Conservation (phyloP, 2,329 filamentous ascomycete species). For the Waltergamsia citrina region DNA sequence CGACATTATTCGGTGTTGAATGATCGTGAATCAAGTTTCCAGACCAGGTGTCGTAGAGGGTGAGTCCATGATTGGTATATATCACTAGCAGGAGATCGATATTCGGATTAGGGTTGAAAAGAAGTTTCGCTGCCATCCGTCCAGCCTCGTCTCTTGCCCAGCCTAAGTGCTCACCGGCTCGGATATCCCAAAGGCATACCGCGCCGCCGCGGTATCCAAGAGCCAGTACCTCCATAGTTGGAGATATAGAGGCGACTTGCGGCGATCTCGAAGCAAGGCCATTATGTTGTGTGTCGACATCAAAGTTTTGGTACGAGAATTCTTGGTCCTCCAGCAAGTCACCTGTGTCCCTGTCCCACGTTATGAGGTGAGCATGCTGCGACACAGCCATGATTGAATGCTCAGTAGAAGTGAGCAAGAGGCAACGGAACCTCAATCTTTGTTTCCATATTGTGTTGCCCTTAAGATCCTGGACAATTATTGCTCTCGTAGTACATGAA, state of each 20-base stretch:
- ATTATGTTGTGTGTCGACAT: conserved; percentile 4
- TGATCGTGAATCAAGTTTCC: conserved; percentile 6
- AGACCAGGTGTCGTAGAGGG: conserved; percentile 10
- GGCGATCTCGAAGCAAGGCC: background rate
- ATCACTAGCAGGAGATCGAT: conserved; percentile 10
- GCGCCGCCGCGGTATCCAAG: conserved; percentile 10
- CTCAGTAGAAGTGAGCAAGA: conserved; percentile 5
- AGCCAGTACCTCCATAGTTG: conserved; percentile 4
- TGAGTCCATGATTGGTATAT: conserved; percentile 9
- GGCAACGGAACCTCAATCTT: conserved; percentile 7
- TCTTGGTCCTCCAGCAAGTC: conserved; percentile 7
- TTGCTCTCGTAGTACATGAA: conserved; percentile 5
- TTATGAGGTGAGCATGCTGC: conserved; percentile 7
- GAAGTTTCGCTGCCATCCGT: conserved; percentile 5
- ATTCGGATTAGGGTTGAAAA: conserved; percentile 13
- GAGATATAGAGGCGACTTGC: background rate
- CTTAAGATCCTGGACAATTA: conserved; percentile 7
- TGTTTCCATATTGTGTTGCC: conserved; percentile 8
- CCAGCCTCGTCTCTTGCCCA: conserved; percentile 10
- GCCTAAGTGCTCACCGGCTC: conserved; percentile 8
- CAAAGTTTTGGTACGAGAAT: conserved; percentile 5
- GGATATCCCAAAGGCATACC: conserved; percentile 11
- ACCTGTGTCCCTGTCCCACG: conserved; percentile 9
- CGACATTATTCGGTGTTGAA: conserved; percentile 2
- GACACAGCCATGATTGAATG: conserved; percentile 5